Evolutionary conservation across 1,284 basidiomycete species (phyloP).

Genomic region (Irpex rosettiformis): DNA sequence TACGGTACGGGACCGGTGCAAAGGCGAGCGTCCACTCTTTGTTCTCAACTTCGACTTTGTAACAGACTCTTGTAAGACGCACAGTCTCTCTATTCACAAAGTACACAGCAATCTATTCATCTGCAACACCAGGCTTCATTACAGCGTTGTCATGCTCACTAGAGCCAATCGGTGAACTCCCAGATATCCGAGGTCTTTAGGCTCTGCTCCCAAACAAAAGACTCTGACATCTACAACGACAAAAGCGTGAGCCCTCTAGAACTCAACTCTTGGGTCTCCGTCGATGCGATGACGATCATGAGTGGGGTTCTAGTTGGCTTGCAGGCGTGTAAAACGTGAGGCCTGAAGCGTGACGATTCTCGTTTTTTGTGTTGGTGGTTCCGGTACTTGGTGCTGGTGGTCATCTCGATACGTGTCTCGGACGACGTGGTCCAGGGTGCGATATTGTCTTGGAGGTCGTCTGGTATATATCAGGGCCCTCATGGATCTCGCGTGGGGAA

Average conservation of each 20-base stretch:
- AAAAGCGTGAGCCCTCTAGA: background rate
- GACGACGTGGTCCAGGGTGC: no score
- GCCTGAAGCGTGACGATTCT: no score
- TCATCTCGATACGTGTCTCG: no score
- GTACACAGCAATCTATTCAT: background rate
- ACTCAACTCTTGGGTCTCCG: background rate
- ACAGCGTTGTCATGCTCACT: background rate
- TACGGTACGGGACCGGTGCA: no score
- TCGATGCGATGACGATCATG: background rate
- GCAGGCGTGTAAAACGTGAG: background rate
- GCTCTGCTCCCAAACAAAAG: background rate
- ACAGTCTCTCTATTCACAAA: background rate
- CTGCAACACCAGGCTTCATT: background rate
- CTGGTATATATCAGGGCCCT: background rate
- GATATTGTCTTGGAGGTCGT: no score
- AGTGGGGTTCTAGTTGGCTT: background rate
- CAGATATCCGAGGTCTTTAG: background rate
- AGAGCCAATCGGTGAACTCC: background rate
- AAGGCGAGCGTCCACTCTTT: background rate
- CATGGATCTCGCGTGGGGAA: background rate
- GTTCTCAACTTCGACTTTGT: background rate
- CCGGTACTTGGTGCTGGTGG: no score
- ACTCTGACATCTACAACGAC: background rate
- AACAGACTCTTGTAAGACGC: background rate
- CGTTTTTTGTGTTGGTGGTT: background rate